A percentile compares a stretch with the other conserved stretches of the same genome.
Evolutionary conservation across 2,329 filamentous ascomycete genomes (phyloP).

Genomic region (Colletotrichum theobromicola): DNA sequence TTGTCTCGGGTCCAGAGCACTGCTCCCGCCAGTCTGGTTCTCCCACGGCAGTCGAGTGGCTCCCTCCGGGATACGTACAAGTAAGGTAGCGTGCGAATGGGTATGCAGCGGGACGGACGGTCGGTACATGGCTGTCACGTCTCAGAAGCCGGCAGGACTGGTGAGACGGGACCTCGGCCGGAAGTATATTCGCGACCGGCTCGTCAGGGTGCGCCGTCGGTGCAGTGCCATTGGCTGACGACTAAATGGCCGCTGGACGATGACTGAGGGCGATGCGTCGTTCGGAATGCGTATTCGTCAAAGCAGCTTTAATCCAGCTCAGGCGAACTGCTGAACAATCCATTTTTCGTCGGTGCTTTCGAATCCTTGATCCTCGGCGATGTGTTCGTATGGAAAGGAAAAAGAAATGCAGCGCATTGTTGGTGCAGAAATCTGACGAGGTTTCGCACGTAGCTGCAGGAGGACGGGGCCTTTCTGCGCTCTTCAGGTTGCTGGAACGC

Average conservation of each 20-base stretch:
- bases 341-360: not conserved
- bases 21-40: not conserved
- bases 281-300: not conserved
- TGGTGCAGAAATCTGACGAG: not conserved
- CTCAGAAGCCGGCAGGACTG: not conserved
- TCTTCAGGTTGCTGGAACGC: not conserved
- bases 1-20: not conserved
- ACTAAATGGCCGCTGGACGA: not conserved
- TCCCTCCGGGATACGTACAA: not conserved
- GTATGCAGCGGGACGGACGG: not conserved
- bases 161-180: not conserved
- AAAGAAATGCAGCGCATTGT: not conserved
- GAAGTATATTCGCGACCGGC: not conserved
- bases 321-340: not conserved
- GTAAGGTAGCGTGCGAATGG: not conserved
- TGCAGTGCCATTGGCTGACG: not conserved
- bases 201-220: not conserved
- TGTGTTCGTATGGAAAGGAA: not conserved
- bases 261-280: not conserved
- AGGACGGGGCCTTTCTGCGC: not conserved
- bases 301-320: not conserved
- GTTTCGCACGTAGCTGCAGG: not conserved
- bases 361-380: not conserved
- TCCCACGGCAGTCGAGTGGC: not conserved
- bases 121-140: not conserved